phyloP scores from a whole-genome alignment of 768 basidiomycete genomes.

The Suillus fuscotomentosus region DNA sequence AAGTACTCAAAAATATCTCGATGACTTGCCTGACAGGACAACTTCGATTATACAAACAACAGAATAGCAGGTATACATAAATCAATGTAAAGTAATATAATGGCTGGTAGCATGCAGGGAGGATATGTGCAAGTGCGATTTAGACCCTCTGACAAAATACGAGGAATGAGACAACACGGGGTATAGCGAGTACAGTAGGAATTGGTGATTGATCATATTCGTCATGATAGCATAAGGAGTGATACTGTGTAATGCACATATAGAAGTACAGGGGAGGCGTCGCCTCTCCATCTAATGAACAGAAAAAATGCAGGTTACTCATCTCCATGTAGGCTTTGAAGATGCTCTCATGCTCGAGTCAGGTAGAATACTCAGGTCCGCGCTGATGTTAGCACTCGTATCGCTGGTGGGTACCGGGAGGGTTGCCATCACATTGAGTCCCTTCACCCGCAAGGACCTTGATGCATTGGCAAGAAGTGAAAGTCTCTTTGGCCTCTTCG shows the following conservation, averaged over 20 bases:
- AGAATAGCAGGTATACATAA: conserved; percentile 20
- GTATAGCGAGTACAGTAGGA: conserved; percentile 10
- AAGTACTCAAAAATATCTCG: background rate
- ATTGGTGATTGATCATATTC: conserved; percentile 2
- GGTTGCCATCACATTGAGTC: conserved; percentile 30
- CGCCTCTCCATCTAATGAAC: conserved; percentile 11
- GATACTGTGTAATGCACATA: background rate
- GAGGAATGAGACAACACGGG: conserved; percentile 13
- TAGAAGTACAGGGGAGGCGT: conserved; percentile 19
- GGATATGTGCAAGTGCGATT: conserved; percentile 1
- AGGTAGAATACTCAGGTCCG: conserved; percentile 28
- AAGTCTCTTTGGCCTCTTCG: conserved; percentile 56
- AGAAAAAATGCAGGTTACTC: conserved; percentile 21
- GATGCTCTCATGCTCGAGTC: conserved; percentile 42
- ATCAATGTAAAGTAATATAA: conserved; percentile 26
- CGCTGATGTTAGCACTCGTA: conserved; percentile 41
- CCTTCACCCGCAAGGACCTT: conserved; percentile 34
- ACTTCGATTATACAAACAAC: conserved; percentile 15
- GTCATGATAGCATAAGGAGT: background rate
- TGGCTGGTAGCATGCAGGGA: conserved; percentile 19
- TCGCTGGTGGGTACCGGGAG: conserved; percentile 37
- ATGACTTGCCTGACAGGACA: background rate
- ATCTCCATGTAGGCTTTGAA: conserved; percentile 60
- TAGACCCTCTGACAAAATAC: conserved; percentile 8
- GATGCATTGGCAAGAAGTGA: conserved; percentile 46